Conservation (phyloP, 345 rosid genomes). For the Jatropha curcas region DNA sequence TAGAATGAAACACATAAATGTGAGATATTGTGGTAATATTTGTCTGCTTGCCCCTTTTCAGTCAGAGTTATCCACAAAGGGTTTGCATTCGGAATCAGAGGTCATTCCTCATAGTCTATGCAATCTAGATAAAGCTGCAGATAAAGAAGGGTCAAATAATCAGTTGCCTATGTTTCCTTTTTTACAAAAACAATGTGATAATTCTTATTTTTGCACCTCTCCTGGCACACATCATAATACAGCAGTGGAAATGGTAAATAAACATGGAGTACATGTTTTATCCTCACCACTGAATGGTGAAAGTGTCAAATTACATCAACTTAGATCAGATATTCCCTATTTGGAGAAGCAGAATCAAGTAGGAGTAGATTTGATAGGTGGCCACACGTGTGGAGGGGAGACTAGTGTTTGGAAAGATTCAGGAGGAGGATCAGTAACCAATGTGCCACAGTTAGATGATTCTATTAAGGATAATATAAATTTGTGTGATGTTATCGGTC, state of each 20-base stretch:
- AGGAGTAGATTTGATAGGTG: slow-evolving; percentile 30
- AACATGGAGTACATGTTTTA: slow-evolving; percentile 36
- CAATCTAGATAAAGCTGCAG: slow-evolving; percentile 42
- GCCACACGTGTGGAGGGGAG: slow-evolving; percentile 39
- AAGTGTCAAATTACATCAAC: slow-evolving; percentile 31
- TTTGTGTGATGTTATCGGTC: slow-evolving; percentile 41
- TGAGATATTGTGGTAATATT: slow-evolving; percentile 24
- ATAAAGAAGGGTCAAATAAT: slow-evolving; percentile 35
- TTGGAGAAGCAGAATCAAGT: slow-evolving; percentile 43
- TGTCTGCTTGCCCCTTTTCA: slow-evolving; percentile 30
- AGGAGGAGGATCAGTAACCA: slow-evolving; percentile 30
- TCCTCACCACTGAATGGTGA: slow-evolving; percentile 40
- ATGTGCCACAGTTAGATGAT: slow-evolving; percentile 34
- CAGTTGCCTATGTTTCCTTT: slow-evolving; percentile 31
- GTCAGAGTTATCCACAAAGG: slow-evolving; percentile 47
- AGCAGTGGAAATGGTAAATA: slow-evolving; percentile 38
- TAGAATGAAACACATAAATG: not conserved
- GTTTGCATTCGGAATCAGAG: slow-evolving; percentile 39
- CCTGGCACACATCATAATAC: slow-evolving; percentile 33
- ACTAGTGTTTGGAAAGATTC: slow-evolving; percentile 41
- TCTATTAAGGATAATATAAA: slow-evolving; percentile 30
- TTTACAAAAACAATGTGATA: slow-evolving; percentile 27
- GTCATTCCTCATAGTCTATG: slow-evolving; percentile 36
- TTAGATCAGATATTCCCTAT: slow-evolving; percentile 26
- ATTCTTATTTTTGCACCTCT: slow-evolving; percentile 34